A percentile compares a stretch with the other conserved stretches of the same genome.
phyloP scores from a whole-genome alignment of 1,139 yeast genomes.

The Geotrichum cucujoidarum region DNA sequence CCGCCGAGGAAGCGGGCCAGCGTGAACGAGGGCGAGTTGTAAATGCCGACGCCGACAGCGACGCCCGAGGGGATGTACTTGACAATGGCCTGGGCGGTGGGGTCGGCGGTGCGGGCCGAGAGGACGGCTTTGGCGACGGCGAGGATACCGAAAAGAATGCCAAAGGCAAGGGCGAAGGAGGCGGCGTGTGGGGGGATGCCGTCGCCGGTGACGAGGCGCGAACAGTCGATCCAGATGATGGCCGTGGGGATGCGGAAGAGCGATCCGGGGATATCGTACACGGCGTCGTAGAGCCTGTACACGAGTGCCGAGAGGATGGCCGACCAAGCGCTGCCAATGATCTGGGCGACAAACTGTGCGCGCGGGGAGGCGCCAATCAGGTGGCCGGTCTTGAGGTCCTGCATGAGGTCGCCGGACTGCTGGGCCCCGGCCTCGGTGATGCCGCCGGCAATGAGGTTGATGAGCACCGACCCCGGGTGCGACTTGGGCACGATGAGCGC shows the following conservation, averaged over 20 bases:
- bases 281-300: conserved; percentile 73
- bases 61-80: conserved; percentile 82
- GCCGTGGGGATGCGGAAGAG: conserved; percentile 90
- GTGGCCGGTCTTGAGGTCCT: conserved; percentile 93
- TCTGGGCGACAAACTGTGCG: conserved; percentile 87
- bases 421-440: conserved; percentile 98
- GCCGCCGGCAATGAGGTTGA: conserved; percentile 91
- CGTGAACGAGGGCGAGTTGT: conserved; percentile 89
- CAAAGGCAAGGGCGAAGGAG: conserved; percentile 61
- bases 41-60: conserved; percentile 95
- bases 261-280: conserved; percentile 78
- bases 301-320: conserved; percentile 71
- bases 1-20: conserved; percentile 92
- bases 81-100: background rate
- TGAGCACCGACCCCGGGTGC: conserved; percentile 75
- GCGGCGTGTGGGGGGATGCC: conserved; percentile 81
- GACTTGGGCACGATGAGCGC: conserved; percentile 71
- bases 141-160: conserved; percentile 60
- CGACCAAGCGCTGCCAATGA: conserved; percentile 82
- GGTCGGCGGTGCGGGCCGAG: background rate
- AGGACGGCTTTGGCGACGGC: conserved; percentile 45
- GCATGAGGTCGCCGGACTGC: conserved; percentile 98
- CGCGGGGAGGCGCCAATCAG: conserved; percentile 85
- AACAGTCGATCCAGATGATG: conserved; percentile 93
- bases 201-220: conserved; percentile 84